Evolutionary conservation across 176 grass and related monocot genomes (phyloP), one percentile per base, ranked within the genome.

Genomic region (Leersia perrieri): DNA sequence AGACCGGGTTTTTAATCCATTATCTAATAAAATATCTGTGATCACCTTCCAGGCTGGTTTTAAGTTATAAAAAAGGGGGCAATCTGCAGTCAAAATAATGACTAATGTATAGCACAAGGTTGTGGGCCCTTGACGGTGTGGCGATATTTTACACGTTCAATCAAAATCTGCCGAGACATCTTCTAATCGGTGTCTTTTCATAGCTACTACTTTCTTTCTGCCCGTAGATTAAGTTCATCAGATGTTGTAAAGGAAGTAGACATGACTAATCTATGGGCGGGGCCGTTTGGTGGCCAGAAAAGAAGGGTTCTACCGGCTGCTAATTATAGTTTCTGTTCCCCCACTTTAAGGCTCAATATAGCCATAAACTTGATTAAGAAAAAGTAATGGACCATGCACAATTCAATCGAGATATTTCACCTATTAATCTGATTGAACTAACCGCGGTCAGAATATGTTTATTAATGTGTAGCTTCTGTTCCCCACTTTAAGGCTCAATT

Each of bases 381-480:
- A n/a, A 25, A n/a, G 23, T 33, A 41, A 80, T 35, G 5, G 53
- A 26, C 36, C 38, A 45, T 70, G 29, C 33, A 39, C 6, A 63
- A 75, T 4, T 33, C 16, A 51, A 10, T 1, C 1, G 13, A 40
- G 69, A 60, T 76, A 60, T 72, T 72, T 71, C 34, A 89, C 71
- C n/a, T n/a, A n/a, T n/a, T n/a, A n/a, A n/a, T n/a, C 67, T 7
- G 51, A 18, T 1, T 16, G 6, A 32, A 60, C 74, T 22, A 45
- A 41, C 42, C 10, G 40, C 10, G 70, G 65, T 77, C 33, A 77
- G 22, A 63, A 73, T 58, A 26, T 57, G 66, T 71, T 75, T 55
- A 58, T 75, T 65, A 42, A 26, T 81, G 64, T 69, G 82, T n/a
- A n/a, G n/a, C n/a, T n/a, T n/a, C n/a, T n/a, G n/a, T 33, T 33